These are phyloP conservation scores for Pseudogymnoascus sp. DNA, from an alignment of 2,329 filamentous ascomycete species.

Conservation along the genomic window DNA sequence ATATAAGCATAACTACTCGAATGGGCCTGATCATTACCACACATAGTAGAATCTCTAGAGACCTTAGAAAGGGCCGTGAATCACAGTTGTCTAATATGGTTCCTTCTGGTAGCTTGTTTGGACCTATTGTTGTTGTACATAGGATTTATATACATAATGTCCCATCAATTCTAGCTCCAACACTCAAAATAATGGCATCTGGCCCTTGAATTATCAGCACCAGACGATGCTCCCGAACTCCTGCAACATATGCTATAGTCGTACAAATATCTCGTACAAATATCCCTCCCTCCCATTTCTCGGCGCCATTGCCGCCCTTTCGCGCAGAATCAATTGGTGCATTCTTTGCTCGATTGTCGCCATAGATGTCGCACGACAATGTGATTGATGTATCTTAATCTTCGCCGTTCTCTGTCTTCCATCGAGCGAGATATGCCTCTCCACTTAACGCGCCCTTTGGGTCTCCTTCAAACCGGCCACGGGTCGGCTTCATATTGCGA, in stretches of 20 bases:
- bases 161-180: neutral
- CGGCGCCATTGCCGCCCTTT: neutral
- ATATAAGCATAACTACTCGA: neutral
- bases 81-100: neutral
- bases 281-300: neutral
- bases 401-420: conserved; percentile 61
- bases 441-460: conserved; percentile 55
- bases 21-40: neutral
- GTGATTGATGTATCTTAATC: conserved; percentile 24
- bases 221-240: neutral
- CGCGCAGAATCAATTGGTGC: neutral
- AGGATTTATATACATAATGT: neutral
- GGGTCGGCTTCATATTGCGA: conserved; percentile 45
- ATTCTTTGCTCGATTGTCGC: neutral
- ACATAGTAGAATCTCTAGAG: neutral
- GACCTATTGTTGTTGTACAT: neutral
- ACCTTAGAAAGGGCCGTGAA: neutral
- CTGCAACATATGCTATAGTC: neutral
- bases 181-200: neutral
- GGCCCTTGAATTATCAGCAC: conserved; percentile 4
- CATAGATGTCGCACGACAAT: neutral
- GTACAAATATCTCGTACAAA: neutral
- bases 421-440: conserved; percentile 55
- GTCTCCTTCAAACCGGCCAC: conserved; percentile 46
- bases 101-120: neutral